Evolutionary conservation across 2,329 filamentous ascomycete species (phyloP).

Genomic region (Ophiocordyceps robertsii): DNA sequence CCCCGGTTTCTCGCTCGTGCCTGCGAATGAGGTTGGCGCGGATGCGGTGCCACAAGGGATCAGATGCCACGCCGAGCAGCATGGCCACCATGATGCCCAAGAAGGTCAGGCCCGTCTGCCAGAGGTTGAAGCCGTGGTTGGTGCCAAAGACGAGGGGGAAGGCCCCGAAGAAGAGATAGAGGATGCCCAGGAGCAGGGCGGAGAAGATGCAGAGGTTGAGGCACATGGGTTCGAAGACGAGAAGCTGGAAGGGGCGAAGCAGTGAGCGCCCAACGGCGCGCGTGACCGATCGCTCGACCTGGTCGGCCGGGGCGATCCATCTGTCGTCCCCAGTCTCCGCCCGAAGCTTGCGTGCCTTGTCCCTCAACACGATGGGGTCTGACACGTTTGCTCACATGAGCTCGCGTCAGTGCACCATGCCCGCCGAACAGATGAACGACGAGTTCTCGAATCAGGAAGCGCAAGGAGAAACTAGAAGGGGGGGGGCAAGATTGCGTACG

Average conservation of each 20-base stretch:
- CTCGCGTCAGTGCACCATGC: background rate
- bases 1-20: conserved; percentile 35
- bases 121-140: conserved; percentile 64
- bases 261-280: conserved; percentile 45
- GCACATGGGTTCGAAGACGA: conserved; percentile 76
- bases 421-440: background rate
- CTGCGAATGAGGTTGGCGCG: conserved; percentile 43
- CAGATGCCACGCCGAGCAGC: conserved; percentile 45
- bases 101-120: conserved; percentile 70
- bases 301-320: conserved; percentile 69
- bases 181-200: conserved; percentile 71
- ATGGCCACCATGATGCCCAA: conserved; percentile 58
- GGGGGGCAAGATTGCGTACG: conserved; percentile 26
- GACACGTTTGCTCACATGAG: background rate
- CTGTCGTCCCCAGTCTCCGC: conserved; percentile 64
- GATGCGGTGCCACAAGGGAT: conserved; percentile 52
- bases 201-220: conserved; percentile 70
- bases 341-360: conserved; percentile 57
- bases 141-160: conserved; percentile 67
- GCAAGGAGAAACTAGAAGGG: background rate
- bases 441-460: no score
- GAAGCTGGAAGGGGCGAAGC: conserved; percentile 62
- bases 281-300: conserved; percentile 51
- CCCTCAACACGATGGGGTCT: conserved; percentile 56
- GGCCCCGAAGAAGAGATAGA: conserved; percentile 86